These are phyloP conservation scores for Amphibolis antarctica DNA, from an alignment of 106 monocot genomes.

Conservation along the genomic window DNA sequence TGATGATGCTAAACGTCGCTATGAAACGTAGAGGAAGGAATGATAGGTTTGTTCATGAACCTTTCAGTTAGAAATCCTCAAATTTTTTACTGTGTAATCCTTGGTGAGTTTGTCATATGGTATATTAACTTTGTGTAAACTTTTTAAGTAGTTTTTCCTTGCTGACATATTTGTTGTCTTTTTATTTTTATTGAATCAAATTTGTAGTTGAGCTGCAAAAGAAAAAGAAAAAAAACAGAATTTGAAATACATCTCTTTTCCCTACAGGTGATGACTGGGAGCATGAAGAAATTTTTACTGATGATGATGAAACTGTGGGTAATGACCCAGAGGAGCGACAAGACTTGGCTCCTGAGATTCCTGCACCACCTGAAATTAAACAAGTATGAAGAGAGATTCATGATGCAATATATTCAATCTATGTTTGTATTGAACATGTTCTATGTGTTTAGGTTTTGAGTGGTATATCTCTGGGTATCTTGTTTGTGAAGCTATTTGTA, in stretches of 20 bases:
- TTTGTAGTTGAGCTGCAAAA: too few species aligned
- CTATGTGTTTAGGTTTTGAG: background rate
- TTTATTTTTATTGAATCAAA: too few species aligned
- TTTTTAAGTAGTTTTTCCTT: too few species aligned
- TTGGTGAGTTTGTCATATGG: background rate
- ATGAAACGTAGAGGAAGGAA: too few species aligned
- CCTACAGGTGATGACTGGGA: constrained; percentile 97
- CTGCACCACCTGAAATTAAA: constrained; percentile 96
- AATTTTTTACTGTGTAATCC: background rate
- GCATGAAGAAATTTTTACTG: constrained; percentile 99
- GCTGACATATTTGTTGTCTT: too few species aligned
- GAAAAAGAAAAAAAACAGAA: too few species aligned
- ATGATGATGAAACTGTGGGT: constrained; percentile 98
- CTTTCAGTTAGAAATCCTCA: too few species aligned
- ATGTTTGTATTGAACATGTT: too few species aligned
- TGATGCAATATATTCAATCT: background rate
- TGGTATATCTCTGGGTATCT: background rate
- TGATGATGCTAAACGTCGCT: too few species aligned
- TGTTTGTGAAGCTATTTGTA: too few species aligned
- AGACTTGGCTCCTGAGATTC: constrained; percentile 95
- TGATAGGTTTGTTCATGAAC: too few species aligned
- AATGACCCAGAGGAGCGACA: constrained; percentile 91
- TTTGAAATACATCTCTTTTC: background rate
- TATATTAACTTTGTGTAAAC: background rate
- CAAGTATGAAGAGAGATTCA: constrained; percentile 29